These are phyloP conservation scores for Aspergillus carlsbadensis DNA, from an alignment of 495 filamentous ascomycete species.

Conservation along the genomic window DNA sequence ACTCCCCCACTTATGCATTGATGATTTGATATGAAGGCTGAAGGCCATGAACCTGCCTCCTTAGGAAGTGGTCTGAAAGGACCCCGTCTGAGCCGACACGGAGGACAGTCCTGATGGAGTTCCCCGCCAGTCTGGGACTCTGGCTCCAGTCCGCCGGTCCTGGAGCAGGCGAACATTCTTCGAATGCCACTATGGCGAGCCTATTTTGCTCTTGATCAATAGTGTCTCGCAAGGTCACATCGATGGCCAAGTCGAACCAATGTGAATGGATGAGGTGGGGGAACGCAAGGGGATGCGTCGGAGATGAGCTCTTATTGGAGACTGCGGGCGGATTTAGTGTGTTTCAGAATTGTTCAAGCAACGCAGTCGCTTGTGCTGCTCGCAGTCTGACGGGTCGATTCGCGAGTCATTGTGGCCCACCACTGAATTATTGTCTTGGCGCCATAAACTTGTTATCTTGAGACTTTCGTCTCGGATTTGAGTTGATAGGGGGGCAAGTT, in stretches of 20 bases:
- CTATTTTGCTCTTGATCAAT: constrained; percentile 14
- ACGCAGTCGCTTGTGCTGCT: too few species aligned
- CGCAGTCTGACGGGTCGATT: too few species aligned
- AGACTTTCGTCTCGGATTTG: too few species aligned
- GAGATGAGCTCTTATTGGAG: constrained; percentile 20
- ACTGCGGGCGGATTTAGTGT: constrained; percentile 13
- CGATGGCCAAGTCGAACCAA: constrained; percentile 1
- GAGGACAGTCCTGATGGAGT: constrained; percentile 1
- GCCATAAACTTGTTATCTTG: too few species aligned
- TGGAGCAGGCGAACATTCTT: constrained; percentile 2
- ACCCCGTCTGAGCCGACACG: not conserved
- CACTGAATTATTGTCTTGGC: too few species aligned
- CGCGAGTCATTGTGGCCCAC: too few species aligned
- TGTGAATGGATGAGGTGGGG: not conserved
- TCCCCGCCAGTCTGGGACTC: constrained; percentile 4
- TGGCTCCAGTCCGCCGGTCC: too few species aligned
- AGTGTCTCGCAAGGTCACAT: constrained; percentile 7
- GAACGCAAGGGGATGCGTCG: constrained; percentile 3
- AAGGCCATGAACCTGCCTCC: not conserved
- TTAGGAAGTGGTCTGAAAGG: not conserved
- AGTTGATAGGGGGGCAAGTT: too few species aligned
- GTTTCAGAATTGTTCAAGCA: constrained; percentile 37
- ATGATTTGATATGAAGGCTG: not conserved
- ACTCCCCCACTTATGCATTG: not conserved
- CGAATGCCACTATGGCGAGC: constrained; percentile 10